Percentiles rank a stretch among this genome's conserved stretches.
Conservation (phyloP, 495 filamentous ascomycete species). For the Cetradonia linearis region DNA sequence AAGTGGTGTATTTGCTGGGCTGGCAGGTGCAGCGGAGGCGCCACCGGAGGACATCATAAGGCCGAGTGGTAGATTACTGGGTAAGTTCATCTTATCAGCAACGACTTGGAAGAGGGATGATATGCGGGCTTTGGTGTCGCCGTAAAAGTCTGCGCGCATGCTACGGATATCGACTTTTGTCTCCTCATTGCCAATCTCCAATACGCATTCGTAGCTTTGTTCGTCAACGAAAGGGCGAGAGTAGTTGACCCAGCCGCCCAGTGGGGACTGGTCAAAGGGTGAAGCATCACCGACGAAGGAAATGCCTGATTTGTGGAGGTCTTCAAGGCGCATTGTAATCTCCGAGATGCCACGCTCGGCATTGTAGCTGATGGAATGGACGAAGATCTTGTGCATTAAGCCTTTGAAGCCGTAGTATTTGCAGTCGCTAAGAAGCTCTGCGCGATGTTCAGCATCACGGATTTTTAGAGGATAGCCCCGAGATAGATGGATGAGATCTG, state of each 20-base stretch:
- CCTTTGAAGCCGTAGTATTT: slow-evolving; percentile 90
- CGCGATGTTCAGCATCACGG: slow-evolving; percentile 64
- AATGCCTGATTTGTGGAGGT: slow-evolving; percentile 77
- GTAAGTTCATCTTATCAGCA: slow-evolving; percentile 67
- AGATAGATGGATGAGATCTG: slow-evolving; percentile 72
- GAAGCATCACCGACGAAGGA: slow-evolving; percentile 44
- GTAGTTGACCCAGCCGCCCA: slow-evolving; percentile 60
- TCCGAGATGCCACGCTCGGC: slow-evolving; percentile 54
- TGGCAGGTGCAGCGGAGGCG: slow-evolving; percentile 41
- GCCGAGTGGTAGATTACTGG: slow-evolving; percentile 56
- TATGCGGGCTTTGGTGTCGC: slow-evolving; percentile 56
- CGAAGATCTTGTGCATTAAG: slow-evolving; percentile 77
- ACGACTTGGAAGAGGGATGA: slow-evolving; percentile 67
- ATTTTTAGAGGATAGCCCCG: slow-evolving; percentile 82
- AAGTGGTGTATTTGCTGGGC: slow-evolving; percentile 59
- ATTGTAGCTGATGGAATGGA: slow-evolving; percentile 69
- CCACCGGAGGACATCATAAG: slow-evolving; percentile 50
- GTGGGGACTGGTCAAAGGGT: slow-evolving; percentile 20
- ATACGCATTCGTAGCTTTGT: slow-evolving; percentile 57
- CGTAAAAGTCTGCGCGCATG: slow-evolving; percentile 60
- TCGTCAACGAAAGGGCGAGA: slow-evolving; percentile 76
- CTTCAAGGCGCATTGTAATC: slow-evolving; percentile 72
- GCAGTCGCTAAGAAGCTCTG: slow-evolving; percentile 72
- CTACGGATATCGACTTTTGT: slow-evolving; percentile 50
- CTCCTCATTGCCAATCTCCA: slow-evolving; percentile 65